A percentile compares a stretch with the other conserved stretches of the same genome.
These are phyloP conservation scores for Onygenales sp. DNA, from an alignment of 2,329 filamentous ascomycete species.

Conservation along the genomic window DNA sequence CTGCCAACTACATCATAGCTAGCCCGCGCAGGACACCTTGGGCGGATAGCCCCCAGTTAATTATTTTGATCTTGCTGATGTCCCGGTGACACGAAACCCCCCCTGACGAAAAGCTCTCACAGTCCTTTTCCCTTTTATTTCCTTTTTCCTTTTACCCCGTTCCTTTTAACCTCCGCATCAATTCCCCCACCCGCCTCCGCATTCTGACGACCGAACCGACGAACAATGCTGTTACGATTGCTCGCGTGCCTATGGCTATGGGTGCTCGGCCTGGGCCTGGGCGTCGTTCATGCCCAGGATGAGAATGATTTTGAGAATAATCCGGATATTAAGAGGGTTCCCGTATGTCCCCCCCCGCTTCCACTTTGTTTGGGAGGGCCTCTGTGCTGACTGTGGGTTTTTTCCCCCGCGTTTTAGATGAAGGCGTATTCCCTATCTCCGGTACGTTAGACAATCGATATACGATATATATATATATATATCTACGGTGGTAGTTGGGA, in stretches of 20 bases:
- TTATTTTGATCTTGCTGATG: slow-evolving; percentile 46
- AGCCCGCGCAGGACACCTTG: too few species aligned
- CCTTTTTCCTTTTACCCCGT: not conserved
- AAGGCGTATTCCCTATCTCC: slow-evolving; percentile 75
- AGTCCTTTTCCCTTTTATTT: slow-evolving; percentile 8
- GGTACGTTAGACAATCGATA: slow-evolving; percentile 44
- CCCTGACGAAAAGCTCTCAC: slow-evolving; percentile 10
- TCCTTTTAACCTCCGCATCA: not conserved
- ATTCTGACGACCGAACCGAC: not conserved
- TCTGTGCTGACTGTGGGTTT: slow-evolving; percentile 10
- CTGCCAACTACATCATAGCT: too few species aligned
- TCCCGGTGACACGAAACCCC: slow-evolving; percentile 16
- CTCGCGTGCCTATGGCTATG: slow-evolving; percentile 18
- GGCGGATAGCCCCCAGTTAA: not conserved
- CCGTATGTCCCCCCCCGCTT: slow-evolving; percentile 40
- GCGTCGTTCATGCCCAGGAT: slow-evolving; percentile 15
- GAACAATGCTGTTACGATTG: slow-evolving; percentile 10
- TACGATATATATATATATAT: slow-evolving; percentile 1
- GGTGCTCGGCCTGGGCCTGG: slow-evolving; percentile 24
- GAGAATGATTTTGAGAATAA: slow-evolving; percentile 38
- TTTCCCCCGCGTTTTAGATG: slow-evolving; percentile 44
- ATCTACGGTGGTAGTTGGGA: not conserved
- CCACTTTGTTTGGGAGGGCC: not conserved
- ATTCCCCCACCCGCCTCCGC: not conserved
- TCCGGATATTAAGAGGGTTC: slow-evolving; percentile 54